A percentile compares a stretch with the other conserved stretches of the same genome.
phyloP scores from a whole-genome alignment of 208 protist genomes.

The Trypanosoma scelopori region DNA sequence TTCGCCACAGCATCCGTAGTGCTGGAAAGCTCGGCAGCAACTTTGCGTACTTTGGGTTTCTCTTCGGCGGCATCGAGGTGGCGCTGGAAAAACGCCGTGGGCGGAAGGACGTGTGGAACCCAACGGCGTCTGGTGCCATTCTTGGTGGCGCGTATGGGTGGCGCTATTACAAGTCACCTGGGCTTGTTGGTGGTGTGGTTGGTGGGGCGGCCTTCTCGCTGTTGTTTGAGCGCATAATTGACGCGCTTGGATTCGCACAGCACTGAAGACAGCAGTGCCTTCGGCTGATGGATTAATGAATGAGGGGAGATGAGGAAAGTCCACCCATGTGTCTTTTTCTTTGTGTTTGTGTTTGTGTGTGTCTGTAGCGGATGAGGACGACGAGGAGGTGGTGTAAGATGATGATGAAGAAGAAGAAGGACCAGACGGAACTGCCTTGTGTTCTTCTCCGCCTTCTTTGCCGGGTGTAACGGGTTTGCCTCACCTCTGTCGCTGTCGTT shows the following conservation, averaged over 20 bases:
- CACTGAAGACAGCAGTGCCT: constrained; percentile 33
- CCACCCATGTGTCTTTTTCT: neutral
- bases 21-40: constrained; percentile 59
- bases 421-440: no score
- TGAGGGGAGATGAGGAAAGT: no score
- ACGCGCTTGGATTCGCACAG: constrained; percentile 69
- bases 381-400: neutral
- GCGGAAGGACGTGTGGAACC: constrained; percentile 85
- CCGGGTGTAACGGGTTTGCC: no score
- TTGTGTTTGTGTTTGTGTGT: neutral
- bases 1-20: constrained; percentile 68
- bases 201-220: constrained; percentile 75
- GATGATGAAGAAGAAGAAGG: neutral
- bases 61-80: constrained; percentile 89
- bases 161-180: constrained; percentile 77
- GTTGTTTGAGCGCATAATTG: constrained; percentile 79
- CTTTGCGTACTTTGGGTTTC: constrained; percentile 88
- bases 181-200: constrained; percentile 59
- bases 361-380: neutral
- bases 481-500: no score
- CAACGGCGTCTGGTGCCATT: constrained; percentile 65
- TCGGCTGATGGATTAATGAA: neutral
- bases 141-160: constrained; percentile 82
- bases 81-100: constrained; percentile 91
- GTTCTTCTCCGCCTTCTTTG: no score